Evolutionary conservation across 371 early-diverging fungal species (phyloP).

Genomic region (Mycotypha africana): DNA sequence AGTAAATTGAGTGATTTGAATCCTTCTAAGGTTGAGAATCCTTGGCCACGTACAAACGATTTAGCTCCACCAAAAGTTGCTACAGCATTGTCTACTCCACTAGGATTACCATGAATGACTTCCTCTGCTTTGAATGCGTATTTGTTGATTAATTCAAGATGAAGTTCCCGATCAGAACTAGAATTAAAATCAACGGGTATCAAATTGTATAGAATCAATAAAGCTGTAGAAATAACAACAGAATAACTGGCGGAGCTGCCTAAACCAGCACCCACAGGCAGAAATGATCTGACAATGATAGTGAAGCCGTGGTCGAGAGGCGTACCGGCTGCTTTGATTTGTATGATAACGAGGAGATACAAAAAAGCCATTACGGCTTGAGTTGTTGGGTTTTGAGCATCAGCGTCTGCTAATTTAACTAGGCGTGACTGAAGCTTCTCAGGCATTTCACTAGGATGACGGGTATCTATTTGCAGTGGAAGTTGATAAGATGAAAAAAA

Average conservation of each 20-base stretch:
- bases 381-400: slow-evolving; percentile 23
- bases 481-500: too few species aligned
- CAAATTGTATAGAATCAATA: slow-evolving; percentile 54
- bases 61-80: slow-evolving; percentile 76
- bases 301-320: slow-evolving; percentile 41
- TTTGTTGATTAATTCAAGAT: slow-evolving; percentile 59
- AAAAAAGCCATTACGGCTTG: slow-evolving; percentile 41
- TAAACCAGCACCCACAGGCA: slow-evolving; percentile 95
- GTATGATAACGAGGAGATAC: slow-evolving; percentile 28
- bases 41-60: slow-evolving; percentile 49
- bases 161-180: slow-evolving; percentile 6
- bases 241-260: slow-evolving; percentile 94
- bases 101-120: slow-evolving; percentile 93
- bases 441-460: slow-evolving; percentile 37
- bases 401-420: slow-evolving; percentile 9
- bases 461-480: slow-evolving; percentile 21
- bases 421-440: slow-evolving; percentile 13
- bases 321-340: slow-evolving; percentile 6
- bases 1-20: slow-evolving; percentile 69
- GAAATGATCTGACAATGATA: slow-evolving; percentile 61
- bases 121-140: slow-evolving; percentile 91
- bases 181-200: slow-evolving; percentile 20
- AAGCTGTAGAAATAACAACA: slow-evolving; percentile 71
- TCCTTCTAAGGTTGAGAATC: slow-evolving; percentile 39
- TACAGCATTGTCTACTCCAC: slow-evolving; percentile 92